These are phyloP conservation scores for Ceratobasidium sp. DNA, from an alignment of 1,284 basidiomycete genomes.

Conservation along the genomic window DNA sequence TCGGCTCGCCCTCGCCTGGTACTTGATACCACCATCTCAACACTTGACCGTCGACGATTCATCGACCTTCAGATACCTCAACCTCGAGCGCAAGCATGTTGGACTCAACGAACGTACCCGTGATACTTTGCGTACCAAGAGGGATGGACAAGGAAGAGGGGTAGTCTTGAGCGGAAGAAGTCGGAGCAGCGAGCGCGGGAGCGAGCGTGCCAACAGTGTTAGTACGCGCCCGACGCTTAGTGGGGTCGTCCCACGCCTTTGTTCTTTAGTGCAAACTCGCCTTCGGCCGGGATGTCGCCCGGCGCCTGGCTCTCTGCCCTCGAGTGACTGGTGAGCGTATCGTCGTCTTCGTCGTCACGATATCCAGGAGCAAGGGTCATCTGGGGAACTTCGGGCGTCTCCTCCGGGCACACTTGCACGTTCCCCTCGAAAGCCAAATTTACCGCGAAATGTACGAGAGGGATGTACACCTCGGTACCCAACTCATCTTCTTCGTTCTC, in stretches of 20 bases:
- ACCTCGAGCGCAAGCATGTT: conserved; percentile 61
- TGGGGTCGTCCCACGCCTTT: conserved; percentile 31
- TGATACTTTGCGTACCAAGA: conserved; percentile 28
- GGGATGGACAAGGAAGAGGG: background rate
- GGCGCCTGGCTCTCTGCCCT: conserved; percentile 16
- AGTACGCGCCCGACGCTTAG: conserved; percentile 15
- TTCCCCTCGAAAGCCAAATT: conserved; percentile 33
- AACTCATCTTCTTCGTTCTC: conserved; percentile 57
- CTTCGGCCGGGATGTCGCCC: conserved; percentile 2
- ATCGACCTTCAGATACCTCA: conserved; percentile 67
- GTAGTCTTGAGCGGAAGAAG: background rate
- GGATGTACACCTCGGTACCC: conserved; percentile 88
- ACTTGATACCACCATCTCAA: conserved; percentile 89
- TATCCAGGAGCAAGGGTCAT: background rate
- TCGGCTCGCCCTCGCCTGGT: conserved; percentile 63
- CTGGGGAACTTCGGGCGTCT: background rate
- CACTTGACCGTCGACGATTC: conserved; percentile 74
- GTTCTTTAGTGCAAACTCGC: background rate
- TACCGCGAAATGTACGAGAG: conserved; percentile 86
- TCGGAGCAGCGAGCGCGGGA: conserved; percentile 27
- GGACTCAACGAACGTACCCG: conserved; percentile 21
- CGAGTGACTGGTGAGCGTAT: conserved; percentile 39
- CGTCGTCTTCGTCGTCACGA: conserved; percentile 52
- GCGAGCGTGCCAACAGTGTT: conserved; percentile 33
- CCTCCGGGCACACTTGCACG: conserved; percentile 18